Base-by-base conservation (phyloP, 352 stramenopile species). In the Pythium guiyangense region DNA sequence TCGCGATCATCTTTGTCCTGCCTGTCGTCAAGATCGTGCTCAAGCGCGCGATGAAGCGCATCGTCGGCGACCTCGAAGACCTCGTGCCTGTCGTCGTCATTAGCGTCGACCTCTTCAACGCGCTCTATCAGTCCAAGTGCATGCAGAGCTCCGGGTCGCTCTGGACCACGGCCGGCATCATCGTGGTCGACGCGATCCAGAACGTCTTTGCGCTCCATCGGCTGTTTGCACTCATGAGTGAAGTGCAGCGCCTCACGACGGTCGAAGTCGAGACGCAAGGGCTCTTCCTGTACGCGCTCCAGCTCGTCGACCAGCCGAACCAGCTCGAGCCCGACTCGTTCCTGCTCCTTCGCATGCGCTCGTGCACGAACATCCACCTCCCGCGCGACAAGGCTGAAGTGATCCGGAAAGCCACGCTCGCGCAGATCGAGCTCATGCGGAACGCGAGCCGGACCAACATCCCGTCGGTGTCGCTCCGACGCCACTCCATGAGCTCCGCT, bases 1-100 rank as follows among this genome's bases (percentile, higher is more conserved):
- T 68, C 14, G 53, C 25, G 2, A 67, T 77, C 45, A 56, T 78
- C 8, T 53, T 53, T 6, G 25, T 76, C 6, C 37, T 84, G 0
- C 71, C 72, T 18, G 29, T 52, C 6, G 61, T 80, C 18, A 84
- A 84, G 14, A 34, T 70, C 14, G 27, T 43, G 6, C 9, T 56
- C 31, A 49, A 56, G 25, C 1, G 22, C 6, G 17, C 56, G 0
- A 49, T 78, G 20, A 80, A 74, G 52, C 65, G 69, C 17, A 37
- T 73, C 1, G 51, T 77, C 35, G 69, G 54, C 6, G 57, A 45
- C 50, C 3, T 49, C 2, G 54, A 53, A n/a, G 54, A 60, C 25
- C 17, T 47, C 3, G 44, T 60, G 10, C 54, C 54, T 14, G 54
- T 46, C 5, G 11, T 52, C 2, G n/a, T 46, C 15, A 8, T 46